Evolutionary conservation across 352 stramenopile genomes (phyloP).

Genomic region (Aphanomyces astaci): DNA sequence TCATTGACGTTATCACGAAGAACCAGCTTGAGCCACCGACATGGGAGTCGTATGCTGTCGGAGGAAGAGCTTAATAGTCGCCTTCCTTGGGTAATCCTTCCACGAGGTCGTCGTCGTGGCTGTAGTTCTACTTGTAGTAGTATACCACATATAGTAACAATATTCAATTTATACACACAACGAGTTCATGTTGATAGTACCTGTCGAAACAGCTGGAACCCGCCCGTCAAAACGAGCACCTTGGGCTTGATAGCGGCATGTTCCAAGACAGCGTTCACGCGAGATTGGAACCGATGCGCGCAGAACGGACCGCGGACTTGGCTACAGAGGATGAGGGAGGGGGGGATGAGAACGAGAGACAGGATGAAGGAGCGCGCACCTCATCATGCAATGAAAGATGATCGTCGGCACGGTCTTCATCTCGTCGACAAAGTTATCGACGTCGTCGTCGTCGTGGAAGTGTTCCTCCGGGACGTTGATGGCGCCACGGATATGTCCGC

Average conservation of each 20-base stretch:
- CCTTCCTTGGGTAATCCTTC: background rate
- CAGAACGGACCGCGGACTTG: slow-evolving; percentile 76
- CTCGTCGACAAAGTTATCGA: slow-evolving; percentile 60
- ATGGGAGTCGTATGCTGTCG: slow-evolving; percentile 35
- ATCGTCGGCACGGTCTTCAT: slow-evolving; percentile 56
- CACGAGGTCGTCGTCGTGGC: slow-evolving; percentile 9
- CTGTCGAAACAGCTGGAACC: slow-evolving; percentile 54
- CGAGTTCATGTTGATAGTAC: too few relatives aligned
- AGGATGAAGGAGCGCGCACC: background rate
- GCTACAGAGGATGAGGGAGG: slow-evolving; percentile 13
- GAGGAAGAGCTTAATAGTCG: background rate
- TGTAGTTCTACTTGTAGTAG: slow-evolving; percentile 12
- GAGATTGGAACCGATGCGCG: slow-evolving; percentile 60
- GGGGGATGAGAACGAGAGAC: background rate
- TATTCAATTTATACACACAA: too few relatives aligned
- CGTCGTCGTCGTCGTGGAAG: slow-evolving; percentile 74
- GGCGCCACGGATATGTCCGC: slow-evolving; percentile 37
- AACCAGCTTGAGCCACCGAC: slow-evolving; percentile 49
- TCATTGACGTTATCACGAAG: slow-evolving; percentile 84
- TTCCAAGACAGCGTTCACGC: slow-evolving; percentile 45
- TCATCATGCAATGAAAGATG: slow-evolving; percentile 87
- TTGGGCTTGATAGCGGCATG: slow-evolving; percentile 38
- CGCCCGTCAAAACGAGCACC: slow-evolving; percentile 62
- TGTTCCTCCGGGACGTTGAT: slow-evolving; percentile 71
- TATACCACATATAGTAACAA: too few relatives aligned